These are phyloP conservation scores for Colletotrichum karsti DNA, from an alignment of 2,329 filamentous ascomycete species.

Conservation along the genomic window DNA sequence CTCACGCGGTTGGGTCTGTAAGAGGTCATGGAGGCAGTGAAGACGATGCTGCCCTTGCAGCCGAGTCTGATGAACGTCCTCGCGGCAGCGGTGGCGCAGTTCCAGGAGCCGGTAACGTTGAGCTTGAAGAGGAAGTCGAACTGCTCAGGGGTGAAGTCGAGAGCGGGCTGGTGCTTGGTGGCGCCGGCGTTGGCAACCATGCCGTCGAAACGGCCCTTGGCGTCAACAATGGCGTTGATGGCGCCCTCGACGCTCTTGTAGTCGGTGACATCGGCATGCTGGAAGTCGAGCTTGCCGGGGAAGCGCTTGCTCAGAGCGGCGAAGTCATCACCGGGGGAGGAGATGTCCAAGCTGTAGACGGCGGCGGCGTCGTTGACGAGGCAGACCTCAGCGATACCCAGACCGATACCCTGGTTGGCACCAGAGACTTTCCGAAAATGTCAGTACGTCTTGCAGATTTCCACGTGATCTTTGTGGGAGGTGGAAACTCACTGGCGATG, in stretches of 20 bases:
- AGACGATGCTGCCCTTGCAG: slow-evolving; percentile 48
- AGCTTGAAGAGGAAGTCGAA: slow-evolving; percentile 39
- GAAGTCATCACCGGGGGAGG: slow-evolving; percentile 45
- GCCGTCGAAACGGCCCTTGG: slow-evolving; percentile 51
- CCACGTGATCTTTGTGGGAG: neutral
- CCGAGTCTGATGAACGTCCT: slow-evolving; percentile 47
- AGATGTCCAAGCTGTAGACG: slow-evolving; percentile 51
- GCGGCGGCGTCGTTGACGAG: slow-evolving; percentile 50
- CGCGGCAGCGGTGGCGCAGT: slow-evolving; percentile 54
- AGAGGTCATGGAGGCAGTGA: slow-evolving; percentile 56
- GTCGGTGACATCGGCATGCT: slow-evolving; percentile 54
- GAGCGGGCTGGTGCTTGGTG: slow-evolving; percentile 42
- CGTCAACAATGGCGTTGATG: slow-evolving; percentile 47
- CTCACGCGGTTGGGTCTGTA: slow-evolving; percentile 53
- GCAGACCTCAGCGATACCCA: slow-evolving; percentile 55
- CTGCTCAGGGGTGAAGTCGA: slow-evolving; percentile 43
- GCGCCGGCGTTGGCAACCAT: slow-evolving; percentile 41
- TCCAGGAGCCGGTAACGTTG: slow-evolving; percentile 56
- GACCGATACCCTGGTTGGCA: slow-evolving; percentile 40
- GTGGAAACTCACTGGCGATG: slow-evolving; percentile 44
- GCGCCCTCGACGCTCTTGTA: slow-evolving; percentile 49
- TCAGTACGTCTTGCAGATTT: neutral
- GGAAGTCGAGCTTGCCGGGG: slow-evolving; percentile 50
- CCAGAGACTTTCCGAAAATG: slow-evolving; percentile 42
- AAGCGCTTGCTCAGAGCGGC: slow-evolving; percentile 44